phyloP scores from a whole-genome alignment of 176 grass and related monocot genomes.

The Aegilops tauschii region DNA sequence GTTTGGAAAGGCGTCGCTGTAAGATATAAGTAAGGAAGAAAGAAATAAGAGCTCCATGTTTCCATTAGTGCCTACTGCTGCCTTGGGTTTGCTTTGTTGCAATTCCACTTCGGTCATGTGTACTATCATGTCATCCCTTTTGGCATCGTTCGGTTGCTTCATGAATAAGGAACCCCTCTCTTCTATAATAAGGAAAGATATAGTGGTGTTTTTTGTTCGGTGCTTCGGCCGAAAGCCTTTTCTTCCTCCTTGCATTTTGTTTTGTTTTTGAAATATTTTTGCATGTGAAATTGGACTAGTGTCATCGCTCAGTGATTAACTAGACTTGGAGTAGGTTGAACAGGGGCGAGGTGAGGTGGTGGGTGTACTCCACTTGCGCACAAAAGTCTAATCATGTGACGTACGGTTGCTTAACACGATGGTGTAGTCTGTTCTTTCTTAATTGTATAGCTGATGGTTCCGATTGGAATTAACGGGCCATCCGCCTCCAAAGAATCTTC shows the following conservation, averaged over 20 bases:
- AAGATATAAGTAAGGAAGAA: neutral
- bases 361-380: neutral
- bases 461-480: conserved; percentile 24
- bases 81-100: neutral
- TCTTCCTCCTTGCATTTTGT: neutral
- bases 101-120: neutral
- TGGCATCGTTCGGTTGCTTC: conserved; percentile 15
- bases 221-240: neutral
- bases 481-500: conserved; percentile 39
- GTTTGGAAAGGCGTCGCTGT: conserved; percentile 24
- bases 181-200: neutral
- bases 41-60: conserved; percentile 42
- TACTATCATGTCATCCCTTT: neutral
- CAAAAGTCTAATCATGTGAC: conserved; percentile 24
- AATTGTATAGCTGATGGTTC: neutral
- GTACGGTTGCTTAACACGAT: conserved; percentile 28
- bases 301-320: neutral
- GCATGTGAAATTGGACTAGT: neutral
- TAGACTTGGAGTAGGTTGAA: neutral
- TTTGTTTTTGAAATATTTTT: neutral
- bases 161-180: neutral
- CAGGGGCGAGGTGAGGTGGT: neutral
- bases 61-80: neutral
- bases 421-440: conserved; percentile 8
- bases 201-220: neutral